phyloP scores from a whole-genome alignment of 2,329 filamentous ascomycete species.

The Shiraia bambusicola region DNA sequence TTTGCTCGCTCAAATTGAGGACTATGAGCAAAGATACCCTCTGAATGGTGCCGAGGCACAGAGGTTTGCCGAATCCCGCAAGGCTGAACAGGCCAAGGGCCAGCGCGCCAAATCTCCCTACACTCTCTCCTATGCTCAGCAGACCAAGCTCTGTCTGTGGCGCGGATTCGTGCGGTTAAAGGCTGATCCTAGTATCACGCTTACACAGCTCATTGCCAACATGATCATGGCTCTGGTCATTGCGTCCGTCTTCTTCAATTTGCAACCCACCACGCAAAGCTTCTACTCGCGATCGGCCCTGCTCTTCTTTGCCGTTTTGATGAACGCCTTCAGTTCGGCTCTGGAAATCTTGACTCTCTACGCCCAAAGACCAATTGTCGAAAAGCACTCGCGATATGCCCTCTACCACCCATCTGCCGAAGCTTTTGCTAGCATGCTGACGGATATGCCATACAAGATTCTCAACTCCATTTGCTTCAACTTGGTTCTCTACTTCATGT shows the following conservation, averaged over 20 bases:
- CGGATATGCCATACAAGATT: constrained; percentile 82
- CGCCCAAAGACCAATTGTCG: constrained; percentile 85
- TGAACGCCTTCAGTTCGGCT: constrained; percentile 80
- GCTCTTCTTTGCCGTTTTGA: constrained; percentile 83
- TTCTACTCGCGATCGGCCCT: constrained; percentile 80
- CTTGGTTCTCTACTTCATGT: constrained; percentile 81
- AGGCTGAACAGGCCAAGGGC: constrained; percentile 50
- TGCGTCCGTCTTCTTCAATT: constrained; percentile 77
- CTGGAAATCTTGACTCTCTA: constrained; percentile 86
- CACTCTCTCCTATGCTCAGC: constrained; percentile 75
- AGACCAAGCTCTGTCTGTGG: constrained; percentile 76
- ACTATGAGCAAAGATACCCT: constrained; percentile 50
- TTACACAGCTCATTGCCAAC: constrained; percentile 71
- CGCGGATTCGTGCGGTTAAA: constrained; percentile 76
- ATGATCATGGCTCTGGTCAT: constrained; percentile 76
- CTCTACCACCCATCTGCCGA: constrained; percentile 89
- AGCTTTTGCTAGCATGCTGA: constrained; percentile 82
- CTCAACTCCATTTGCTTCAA: constrained; percentile 76
- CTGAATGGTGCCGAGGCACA: constrained; percentile 49
- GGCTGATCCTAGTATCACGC: constrained; percentile 73
- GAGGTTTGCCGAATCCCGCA: constrained; percentile 50
- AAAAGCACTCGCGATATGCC: constrained; percentile 84
- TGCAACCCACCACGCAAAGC: constrained; percentile 63
- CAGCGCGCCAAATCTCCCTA: constrained; percentile 72
- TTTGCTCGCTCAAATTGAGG: constrained; percentile 49